Percentiles rank a stretch among this genome's conserved stretches.
Conservation (phyloP, 805 yeast genomes). For the Candida coquimbonensis region DNA sequence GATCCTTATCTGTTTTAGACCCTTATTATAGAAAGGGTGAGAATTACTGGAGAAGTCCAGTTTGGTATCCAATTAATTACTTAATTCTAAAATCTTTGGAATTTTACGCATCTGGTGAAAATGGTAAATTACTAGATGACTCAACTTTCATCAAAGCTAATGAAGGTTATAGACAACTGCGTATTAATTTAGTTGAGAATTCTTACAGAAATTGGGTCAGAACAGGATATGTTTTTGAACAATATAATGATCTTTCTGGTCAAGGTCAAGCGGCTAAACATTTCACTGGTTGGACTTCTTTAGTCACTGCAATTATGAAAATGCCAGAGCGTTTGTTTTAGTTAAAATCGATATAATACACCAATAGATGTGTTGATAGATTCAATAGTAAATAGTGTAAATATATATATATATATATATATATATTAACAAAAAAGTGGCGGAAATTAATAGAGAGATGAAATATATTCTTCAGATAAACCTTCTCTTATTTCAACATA, state of each 20-base stretch:
- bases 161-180: slow-evolving; percentile 48
- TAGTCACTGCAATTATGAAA: slow-evolving; percentile 72
- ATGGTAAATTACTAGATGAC: slow-evolving; percentile 21
- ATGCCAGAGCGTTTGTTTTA: slow-evolving; percentile 49
- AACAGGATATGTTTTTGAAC: slow-evolving; percentile 88
- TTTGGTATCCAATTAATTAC: slow-evolving; percentile 91
- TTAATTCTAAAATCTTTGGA: slow-evolving; percentile 64
- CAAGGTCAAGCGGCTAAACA: slow-evolving; percentile 75
- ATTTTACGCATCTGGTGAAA: slow-evolving; percentile 38
- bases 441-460: background rate
- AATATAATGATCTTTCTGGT: slow-evolving; percentile 76
- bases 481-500: background rate
- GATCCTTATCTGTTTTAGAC: slow-evolving; percentile 71
- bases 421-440: too few relatives aligned
- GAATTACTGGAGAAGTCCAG: slow-evolving; percentile 92
- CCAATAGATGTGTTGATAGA: too few relatives aligned
- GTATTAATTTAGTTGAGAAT: slow-evolving; percentile 62
- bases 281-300: slow-evolving; percentile 91
- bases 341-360: too few relatives aligned
- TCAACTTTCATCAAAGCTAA: slow-evolving; percentile 29
- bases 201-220: slow-evolving; percentile 60
- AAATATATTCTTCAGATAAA: background rate
- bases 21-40: slow-evolving; percentile 67
- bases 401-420: too few relatives aligned
- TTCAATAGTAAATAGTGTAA: too few relatives aligned